phyloP scores from a whole-genome alignment of 176 grass and related monocot species.

The Triticum urartu region DNA sequence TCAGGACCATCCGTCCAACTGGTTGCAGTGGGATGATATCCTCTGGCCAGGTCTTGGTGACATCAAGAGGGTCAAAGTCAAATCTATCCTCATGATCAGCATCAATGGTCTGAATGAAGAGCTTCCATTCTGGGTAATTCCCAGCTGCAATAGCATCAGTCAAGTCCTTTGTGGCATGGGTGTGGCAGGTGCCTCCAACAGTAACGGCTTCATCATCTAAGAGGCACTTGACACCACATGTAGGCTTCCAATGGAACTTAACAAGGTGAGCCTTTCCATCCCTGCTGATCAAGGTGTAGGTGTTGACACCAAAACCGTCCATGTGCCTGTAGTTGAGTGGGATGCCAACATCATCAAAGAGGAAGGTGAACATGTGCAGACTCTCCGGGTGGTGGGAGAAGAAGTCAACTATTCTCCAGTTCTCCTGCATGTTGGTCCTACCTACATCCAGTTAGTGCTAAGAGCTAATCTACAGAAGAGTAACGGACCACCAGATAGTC shows the following conservation, averaged over 20 bases:
- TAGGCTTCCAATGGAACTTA: slow-evolving; percentile 92
- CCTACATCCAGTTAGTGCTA: not conserved
- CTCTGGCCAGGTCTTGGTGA: slow-evolving; percentile 86
- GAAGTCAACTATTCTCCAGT: slow-evolving; percentile 91
- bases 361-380: slow-evolving; percentile 88
- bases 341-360: slow-evolving; percentile 86
- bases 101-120: slow-evolving; percentile 78
- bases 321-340: slow-evolving; percentile 91
- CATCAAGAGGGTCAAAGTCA: slow-evolving; percentile 84
- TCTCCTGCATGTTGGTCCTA: slow-evolving; percentile 70
- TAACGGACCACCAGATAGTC: not conserved
- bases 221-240: slow-evolving; percentile 79
- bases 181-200: slow-evolving; percentile 75
- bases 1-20: slow-evolving; percentile 82
- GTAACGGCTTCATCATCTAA: slow-evolving; percentile 79
- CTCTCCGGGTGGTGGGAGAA: slow-evolving; percentile 94
- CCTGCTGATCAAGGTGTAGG: slow-evolving; percentile 69
- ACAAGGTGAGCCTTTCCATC: slow-evolving; percentile 76
- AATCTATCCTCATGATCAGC: slow-evolving; percentile 71
- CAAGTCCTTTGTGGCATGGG: slow-evolving; percentile 86
- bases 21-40: slow-evolving; percentile 83
- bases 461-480: not conserved
- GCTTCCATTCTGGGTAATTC: slow-evolving; percentile 82
- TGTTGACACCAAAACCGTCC: slow-evolving; percentile 92
- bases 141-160: slow-evolving; percentile 75